phyloP scores from a whole-genome alignment of 2,329 filamentous ascomycete genomes.

The Allantophomopsis cytisporea region DNA sequence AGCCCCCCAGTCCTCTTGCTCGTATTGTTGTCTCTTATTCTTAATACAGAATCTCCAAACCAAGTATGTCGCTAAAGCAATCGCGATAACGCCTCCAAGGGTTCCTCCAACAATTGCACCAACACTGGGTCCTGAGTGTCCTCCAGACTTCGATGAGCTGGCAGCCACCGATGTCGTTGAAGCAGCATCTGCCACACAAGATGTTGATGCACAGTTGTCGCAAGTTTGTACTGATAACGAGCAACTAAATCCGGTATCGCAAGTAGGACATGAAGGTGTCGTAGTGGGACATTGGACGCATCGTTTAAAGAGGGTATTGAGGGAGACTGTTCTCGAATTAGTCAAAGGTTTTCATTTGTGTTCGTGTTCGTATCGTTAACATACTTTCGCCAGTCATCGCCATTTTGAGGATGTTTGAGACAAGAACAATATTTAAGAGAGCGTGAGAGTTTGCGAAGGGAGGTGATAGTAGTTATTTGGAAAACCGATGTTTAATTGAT shows the following conservation, averaged over 20 bases:
- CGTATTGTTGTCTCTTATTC: slow-evolving; percentile 56
- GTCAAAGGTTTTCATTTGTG: neutral
- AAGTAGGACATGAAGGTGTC: slow-evolving; percentile 45
- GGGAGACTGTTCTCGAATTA: slow-evolving; percentile 9
- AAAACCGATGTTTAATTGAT: too few relatives aligned
- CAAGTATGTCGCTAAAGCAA: slow-evolving; percentile 64
- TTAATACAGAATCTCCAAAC: slow-evolving; percentile 85
- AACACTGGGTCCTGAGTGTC: slow-evolving; percentile 42
- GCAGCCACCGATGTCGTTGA: slow-evolving; percentile 12
- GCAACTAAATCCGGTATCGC: slow-evolving; percentile 39
- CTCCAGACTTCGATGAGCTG: slow-evolving; percentile 14
- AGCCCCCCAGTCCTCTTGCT: slow-evolving; percentile 43
- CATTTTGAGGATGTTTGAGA: neutral
- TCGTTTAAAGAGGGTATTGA: slow-evolving; percentile 32
- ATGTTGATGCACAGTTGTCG: slow-evolving; percentile 40
- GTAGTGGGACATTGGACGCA: slow-evolving; percentile 41
- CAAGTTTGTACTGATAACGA: slow-evolving; percentile 45
- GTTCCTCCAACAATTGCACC: slow-evolving; percentile 90
- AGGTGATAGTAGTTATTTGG: too few relatives aligned
- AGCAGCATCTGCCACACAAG: slow-evolving; percentile 29
- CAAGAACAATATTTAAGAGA: too few relatives aligned
- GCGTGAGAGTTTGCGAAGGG: too few relatives aligned
- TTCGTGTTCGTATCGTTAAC: neutral
- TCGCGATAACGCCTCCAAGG: slow-evolving; percentile 64
- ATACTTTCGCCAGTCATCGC: neutral